phyloP scores from a whole-genome alignment of 2,329 filamentous ascomycete species.

The Fusarium praegraminearum region DNA sequence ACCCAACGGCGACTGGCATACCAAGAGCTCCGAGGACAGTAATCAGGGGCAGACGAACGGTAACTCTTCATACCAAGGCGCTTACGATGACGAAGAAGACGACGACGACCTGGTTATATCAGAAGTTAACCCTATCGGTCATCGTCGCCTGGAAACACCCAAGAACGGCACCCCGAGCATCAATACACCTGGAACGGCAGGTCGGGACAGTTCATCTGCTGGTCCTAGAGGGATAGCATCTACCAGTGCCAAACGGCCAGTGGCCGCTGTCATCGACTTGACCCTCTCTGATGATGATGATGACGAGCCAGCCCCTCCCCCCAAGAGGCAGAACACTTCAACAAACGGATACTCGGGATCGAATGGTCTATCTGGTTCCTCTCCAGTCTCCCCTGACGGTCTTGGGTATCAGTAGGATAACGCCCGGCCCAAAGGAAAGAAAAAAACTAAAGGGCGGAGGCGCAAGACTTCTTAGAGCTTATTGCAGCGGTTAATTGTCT shows the following conservation, averaged over 20 bases:
- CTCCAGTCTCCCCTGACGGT: constrained; percentile 34
- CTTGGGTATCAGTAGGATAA: constrained; percentile 43
- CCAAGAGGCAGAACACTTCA: constrained; percentile 60
- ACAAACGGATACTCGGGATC: constrained; percentile 44
- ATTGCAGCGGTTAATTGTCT: constrained; percentile 4
- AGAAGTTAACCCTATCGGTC: constrained; percentile 54
- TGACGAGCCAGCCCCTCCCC: constrained; percentile 61
- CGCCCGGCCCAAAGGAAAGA: constrained; percentile 21
- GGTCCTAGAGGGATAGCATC: constrained; percentile 53
- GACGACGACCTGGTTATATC: constrained; percentile 66
- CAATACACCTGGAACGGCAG: constrained; percentile 55
- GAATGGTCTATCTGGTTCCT: constrained; percentile 39
- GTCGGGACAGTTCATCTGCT: constrained; percentile 52
- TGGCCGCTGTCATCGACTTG: constrained; percentile 68
- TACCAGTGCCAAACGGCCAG: constrained; percentile 61
- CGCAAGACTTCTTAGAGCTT: constrained; percentile 33
- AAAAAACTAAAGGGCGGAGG: constrained; percentile 27
- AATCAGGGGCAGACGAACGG: constrained; percentile 46
- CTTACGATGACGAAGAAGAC: constrained; percentile 53
- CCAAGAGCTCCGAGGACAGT: constrained; percentile 53
- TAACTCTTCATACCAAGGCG: constrained; percentile 42
- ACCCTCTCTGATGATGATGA: constrained; percentile 66
- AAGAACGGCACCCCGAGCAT: constrained; percentile 52
- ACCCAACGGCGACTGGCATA: constrained; percentile 82
- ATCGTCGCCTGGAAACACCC: constrained; percentile 54